A percentile compares a stretch with the other conserved stretches of the same genome.
phyloP scores from a whole-genome alignment of 192 early-diverging fungal species.

The Oehlia diaphana region DNA sequence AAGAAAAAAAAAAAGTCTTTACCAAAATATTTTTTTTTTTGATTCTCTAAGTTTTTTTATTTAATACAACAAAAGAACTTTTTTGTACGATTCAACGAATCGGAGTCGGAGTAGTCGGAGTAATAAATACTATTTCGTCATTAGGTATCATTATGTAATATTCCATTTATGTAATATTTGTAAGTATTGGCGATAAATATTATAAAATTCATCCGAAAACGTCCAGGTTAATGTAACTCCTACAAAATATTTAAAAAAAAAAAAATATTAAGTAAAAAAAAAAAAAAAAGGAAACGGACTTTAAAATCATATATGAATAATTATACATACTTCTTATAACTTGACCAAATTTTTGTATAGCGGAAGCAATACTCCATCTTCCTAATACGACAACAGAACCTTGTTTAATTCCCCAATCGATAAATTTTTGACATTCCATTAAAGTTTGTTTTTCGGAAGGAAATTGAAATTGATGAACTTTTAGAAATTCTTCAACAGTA shows the following conservation, averaged over 20 bases:
- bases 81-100: too few relatives aligned
- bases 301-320: not conserved
- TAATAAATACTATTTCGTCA: not conserved
- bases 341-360: not conserved
- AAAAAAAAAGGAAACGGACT: not conserved
- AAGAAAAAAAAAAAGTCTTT: too few relatives aligned
- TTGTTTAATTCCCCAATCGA: slow-evolving; percentile 22
- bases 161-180: not conserved
- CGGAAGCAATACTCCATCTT: not conserved
- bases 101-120: too few relatives aligned
- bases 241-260: not conserved
- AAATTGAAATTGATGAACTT: not conserved
- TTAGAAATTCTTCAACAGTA: not conserved
- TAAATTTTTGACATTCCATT: not conserved
- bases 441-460: not conserved
- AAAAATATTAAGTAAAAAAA: not conserved
- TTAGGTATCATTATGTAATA: not conserved
- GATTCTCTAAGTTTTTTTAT: too few relatives aligned
- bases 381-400: not conserved
- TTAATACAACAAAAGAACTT: too few relatives aligned
- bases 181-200: slow-evolving; percentile 2
- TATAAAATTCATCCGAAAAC: not conserved
- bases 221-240: not conserved
- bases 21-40: too few relatives aligned
- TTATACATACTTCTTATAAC: not conserved